Base-by-base conservation (phyloP, 2,329 filamentous ascomycete genomes). In the Colletotrichum paranaense region DNA sequence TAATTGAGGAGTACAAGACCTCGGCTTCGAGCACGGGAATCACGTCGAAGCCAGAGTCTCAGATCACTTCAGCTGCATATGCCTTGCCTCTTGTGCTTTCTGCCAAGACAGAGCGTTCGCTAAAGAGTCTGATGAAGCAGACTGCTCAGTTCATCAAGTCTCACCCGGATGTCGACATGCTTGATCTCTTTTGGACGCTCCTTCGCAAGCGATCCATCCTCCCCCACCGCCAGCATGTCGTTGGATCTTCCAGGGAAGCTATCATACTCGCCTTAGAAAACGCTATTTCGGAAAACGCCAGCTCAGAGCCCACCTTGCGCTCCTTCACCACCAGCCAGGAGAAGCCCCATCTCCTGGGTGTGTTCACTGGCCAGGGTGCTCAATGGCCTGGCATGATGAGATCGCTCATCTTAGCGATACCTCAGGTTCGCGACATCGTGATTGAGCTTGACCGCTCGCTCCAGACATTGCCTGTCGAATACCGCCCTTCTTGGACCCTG, bases 311-410 rank as follows among this genome's bases (percentile, higher is more conserved):
- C 22, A 46, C 26, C 6, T 8, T 5, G 4, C 14, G 49, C 30
- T 11, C 32, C 9, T 55, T 30, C 49, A 26, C n/a, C 19, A 19
- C 11, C 24, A 62, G 16, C 28, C 57, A 52, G 5, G 24, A 19
- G 16, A 12, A 28, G 4, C 30, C 66, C 5, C 58, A 26, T 14
- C 30, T 73, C 42, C 52, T 80, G 1, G 78, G 76, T 11, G 65
- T 82, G 2, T 82, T 81, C 56, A 80, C 81, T 3, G 79, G 80
- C 0, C 80, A 82, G 62, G 80, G 80, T 28, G 80, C 79, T 0
- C 80, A 82, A 56, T 81, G 78, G 78, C 60, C 77, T 19, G 42
- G 55, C 2, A 80, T 80, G 78, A 24, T 49, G 24, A 68, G 42
- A 19, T 53, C 42, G 12, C 60, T 79, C 8, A 42, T 79, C 7